Evolutionary conservation across 2,329 filamentous ascomycete genomes (phyloP).

Genomic region (Penicillium sp.): DNA sequence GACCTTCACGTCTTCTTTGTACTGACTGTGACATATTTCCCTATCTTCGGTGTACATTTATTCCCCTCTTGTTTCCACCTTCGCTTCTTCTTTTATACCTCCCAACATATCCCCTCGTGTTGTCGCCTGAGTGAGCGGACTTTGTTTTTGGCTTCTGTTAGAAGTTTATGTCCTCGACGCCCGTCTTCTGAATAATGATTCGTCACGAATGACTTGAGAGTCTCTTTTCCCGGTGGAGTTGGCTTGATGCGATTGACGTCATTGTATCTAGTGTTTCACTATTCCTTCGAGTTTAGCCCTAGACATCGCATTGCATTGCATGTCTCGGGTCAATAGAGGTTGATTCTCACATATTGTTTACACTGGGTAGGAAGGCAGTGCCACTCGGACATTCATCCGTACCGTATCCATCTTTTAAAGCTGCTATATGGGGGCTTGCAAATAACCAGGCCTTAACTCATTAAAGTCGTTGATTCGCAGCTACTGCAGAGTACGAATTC

Average conservation of each 20-base stretch:
- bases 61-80: neutral
- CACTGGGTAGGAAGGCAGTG: neutral
- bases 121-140: constrained; percentile 8
- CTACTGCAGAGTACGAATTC: constrained; percentile 2
- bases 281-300: constrained; percentile 7
- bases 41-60: constrained; percentile 17
- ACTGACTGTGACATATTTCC: constrained; percentile 14
- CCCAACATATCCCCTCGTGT: constrained; percentile 15
- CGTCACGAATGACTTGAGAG: constrained; percentile 17
- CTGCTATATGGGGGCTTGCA: neutral
- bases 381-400: neutral
- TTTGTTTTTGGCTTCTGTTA: constrained; percentile 1
- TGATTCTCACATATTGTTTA: neutral
- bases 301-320: neutral
- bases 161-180: constrained; percentile 21
- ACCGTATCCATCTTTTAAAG: neutral
- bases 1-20: constrained; percentile 5
- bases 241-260: constrained; percentile 9
- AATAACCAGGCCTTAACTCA: neutral
- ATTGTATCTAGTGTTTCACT: constrained; percentile 19
- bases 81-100: constrained; percentile 1
- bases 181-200: constrained; percentile 22
- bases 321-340: constrained; percentile 5
- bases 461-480: constrained; percentile 10
- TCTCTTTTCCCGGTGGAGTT: constrained; percentile 5